A percentile compares a stretch with the other conserved stretches of the same genome.
These are phyloP conservation scores for Chenopodium formosanum DNA, from an alignment of 148 eudicot species.

Conservation along the genomic window DNA sequence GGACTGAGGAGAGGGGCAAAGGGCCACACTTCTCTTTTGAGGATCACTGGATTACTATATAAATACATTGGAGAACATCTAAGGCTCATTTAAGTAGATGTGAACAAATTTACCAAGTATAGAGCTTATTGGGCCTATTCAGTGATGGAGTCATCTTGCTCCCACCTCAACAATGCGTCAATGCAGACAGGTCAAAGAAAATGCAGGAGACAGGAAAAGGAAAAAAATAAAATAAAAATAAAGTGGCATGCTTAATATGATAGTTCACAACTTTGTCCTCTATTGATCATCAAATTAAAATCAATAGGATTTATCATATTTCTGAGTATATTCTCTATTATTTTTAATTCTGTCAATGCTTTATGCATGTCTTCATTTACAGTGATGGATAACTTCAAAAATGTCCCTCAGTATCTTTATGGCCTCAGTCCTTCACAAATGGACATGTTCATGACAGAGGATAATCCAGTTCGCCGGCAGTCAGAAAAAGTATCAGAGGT, in stretches of 20 bases:
- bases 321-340: background rate
- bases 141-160: background rate
- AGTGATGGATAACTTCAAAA: conserved; percentile 81
- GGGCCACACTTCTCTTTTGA: background rate
- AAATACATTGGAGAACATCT: background rate
- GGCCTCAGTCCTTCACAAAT: conserved; percentile 77
- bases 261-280: background rate
- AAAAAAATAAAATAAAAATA: background rate
- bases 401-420: conserved; percentile 64
- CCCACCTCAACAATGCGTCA: background rate
- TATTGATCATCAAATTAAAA: background rate
- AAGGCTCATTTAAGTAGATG: background rate
- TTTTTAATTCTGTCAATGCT: background rate
- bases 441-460: conserved; percentile 87
- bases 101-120: background rate
- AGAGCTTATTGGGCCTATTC: background rate
- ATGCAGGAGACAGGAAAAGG: background rate
- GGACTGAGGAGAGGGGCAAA: background rate
- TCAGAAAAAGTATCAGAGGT: conserved; percentile 81
- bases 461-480: conserved; percentile 64
- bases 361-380: conserved; percentile 19
- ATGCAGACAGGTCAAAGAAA: background rate
- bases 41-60: background rate
- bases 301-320: background rate
- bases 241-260: background rate